These are phyloP conservation scores for Quercus tomentella DNA, from an alignment of 331 rosid genomes.

Conservation along the genomic window DNA sequence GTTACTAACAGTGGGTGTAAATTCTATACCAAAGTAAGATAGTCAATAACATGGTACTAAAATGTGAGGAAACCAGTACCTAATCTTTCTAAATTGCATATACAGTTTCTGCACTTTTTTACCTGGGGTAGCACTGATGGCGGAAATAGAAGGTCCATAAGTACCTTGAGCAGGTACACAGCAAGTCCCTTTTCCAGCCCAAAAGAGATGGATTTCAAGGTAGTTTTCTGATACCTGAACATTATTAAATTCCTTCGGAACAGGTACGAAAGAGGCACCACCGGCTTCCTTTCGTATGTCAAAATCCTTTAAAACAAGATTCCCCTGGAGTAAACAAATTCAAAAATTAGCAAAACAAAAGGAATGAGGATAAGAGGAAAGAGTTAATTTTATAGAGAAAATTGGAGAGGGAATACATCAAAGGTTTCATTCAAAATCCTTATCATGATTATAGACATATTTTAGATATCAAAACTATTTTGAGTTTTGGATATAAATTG, in stretches of 20 bases:
- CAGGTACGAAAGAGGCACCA: constrained; percentile 33
- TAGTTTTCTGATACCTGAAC: constrained; percentile 55
- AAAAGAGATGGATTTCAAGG: constrained; percentile 76
- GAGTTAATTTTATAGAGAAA: not conserved
- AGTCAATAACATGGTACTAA: constrained; percentile 2
- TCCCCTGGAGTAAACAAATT: constrained; percentile 38
- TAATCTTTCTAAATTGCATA: not conserved
- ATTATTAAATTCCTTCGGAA: constrained; percentile 22
- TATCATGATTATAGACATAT: not conserved
- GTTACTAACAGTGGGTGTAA: constrained; percentile 58
- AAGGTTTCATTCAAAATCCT: not conserved
- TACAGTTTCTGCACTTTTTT: not conserved
- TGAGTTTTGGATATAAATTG: not conserved
- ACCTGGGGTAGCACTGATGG: constrained; percentile 76
- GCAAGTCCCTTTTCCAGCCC: constrained; percentile 95
- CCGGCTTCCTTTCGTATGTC: constrained; percentile 63
- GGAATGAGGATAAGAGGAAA: not conserved
- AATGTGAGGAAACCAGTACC: not conserved
- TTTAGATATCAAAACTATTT: not conserved
- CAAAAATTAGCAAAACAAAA: not conserved
- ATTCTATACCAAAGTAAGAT: constrained; percentile 36
- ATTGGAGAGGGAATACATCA: not conserved
- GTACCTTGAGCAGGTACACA: constrained; percentile 66
- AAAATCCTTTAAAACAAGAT: constrained; percentile 50
- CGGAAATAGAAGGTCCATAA: constrained; percentile 77